phyloP scores from a whole-genome alignment of 331 rosid species.

The Prunus yedoensis region DNA sequence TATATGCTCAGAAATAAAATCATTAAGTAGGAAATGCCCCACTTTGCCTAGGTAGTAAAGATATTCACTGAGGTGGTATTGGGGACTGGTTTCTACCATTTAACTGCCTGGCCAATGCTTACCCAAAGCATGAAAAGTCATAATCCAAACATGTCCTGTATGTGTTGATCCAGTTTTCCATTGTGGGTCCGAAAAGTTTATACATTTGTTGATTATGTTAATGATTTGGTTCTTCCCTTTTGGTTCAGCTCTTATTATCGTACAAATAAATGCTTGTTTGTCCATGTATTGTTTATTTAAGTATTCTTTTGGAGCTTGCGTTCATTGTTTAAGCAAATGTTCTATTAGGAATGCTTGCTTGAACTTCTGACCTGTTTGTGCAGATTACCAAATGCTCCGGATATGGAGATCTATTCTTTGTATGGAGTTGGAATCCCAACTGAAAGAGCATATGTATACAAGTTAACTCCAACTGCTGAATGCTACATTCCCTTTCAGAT shows the following conservation, averaged over 20 bases:
- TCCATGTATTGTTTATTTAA: not conserved
- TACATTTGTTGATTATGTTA: not conserved
- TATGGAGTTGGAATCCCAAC: conserved; percentile 97
- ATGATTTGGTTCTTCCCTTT: not conserved
- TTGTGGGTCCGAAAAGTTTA: not conserved
- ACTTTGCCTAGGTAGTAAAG: not conserved
- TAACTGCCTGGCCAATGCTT: too few species aligned
- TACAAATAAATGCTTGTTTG: not conserved
- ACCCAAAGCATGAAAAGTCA: not conserved
- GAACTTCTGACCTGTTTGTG: conserved; percentile 22
- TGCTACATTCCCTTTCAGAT: conserved; percentile 95
- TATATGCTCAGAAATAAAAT: not conserved
- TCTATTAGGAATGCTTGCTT: not conserved
- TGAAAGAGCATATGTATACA: conserved; percentile 89
- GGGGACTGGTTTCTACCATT: too few species aligned
- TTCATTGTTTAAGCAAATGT: not conserved
- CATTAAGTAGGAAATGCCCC: not conserved
- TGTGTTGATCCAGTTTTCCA: not conserved
- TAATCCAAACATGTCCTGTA: not conserved
- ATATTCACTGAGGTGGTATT: not conserved
- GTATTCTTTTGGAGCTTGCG: not conserved
- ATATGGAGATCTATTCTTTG: conserved; percentile 88
- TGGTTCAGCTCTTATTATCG: not conserved
- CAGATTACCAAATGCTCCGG: conserved; percentile 95
- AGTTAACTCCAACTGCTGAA: conserved; percentile 58